phyloP scores from a whole-genome alignment of 1,284 basidiomycete genomes.

The Anthracocystis setariae region DNA sequence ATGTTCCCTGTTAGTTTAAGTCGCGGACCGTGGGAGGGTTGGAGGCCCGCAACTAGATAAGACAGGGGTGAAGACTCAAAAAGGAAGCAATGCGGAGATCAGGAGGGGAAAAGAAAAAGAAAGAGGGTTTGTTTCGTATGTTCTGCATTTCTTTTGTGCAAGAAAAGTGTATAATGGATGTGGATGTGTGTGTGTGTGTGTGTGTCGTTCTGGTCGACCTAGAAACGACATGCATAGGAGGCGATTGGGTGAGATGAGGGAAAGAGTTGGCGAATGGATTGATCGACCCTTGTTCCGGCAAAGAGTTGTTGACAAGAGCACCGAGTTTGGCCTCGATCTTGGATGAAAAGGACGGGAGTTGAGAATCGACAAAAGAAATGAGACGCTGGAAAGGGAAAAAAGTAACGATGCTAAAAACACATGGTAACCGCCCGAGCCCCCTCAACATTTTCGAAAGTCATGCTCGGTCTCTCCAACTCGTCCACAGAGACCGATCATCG shows the following conservation, averaged over 20 bases:
- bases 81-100: neutral
- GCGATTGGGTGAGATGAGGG: slow-evolving; percentile 2
- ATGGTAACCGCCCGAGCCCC: slow-evolving; percentile 7
- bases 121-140: slow-evolving; percentile 16
- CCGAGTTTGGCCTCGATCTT: neutral
- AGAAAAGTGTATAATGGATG: slow-evolving; percentile 19
- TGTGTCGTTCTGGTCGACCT: slow-evolving; percentile 13
- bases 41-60: slow-evolving; percentile 46
- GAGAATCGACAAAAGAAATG: slow-evolving; percentile 42
- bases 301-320: neutral
- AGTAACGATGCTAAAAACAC: slow-evolving; percentile 46
- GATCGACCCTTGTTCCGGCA: slow-evolving; percentile 12
- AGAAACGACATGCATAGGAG: slow-evolving; percentile 24
- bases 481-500: slow-evolving; percentile 31
- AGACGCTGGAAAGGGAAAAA: slow-evolving; percentile 14
- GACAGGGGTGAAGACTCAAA: slow-evolving; percentile 18
- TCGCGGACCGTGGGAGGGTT: slow-evolving; percentile 35
- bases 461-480: neutral
- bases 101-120: neutral
- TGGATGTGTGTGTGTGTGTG: slow-evolving; percentile 13
- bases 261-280: slow-evolving; percentile 6
- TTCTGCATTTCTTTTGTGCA: slow-evolving; percentile 51
- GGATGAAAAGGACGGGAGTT: neutral
- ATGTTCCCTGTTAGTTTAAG: slow-evolving; percentile 61
- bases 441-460: neutral